Percentiles rank a stretch among this genome's conserved stretches.
These are phyloP conservation scores for Aegilops bicornis DNA, from an alignment of 176 grass and related monocot genomes.

Conservation along the genomic window DNA sequence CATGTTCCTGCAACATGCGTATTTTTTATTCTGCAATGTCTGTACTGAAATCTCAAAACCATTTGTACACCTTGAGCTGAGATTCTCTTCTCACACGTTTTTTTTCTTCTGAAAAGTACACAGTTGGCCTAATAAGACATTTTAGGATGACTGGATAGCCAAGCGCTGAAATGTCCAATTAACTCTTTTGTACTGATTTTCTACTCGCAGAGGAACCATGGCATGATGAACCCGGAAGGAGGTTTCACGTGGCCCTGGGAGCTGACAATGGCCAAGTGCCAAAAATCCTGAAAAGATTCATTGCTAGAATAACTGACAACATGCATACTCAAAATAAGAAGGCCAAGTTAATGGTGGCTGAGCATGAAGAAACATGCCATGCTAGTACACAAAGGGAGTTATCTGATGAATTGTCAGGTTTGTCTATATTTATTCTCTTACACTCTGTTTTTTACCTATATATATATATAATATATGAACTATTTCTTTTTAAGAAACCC, in stretches of 20 bases:
- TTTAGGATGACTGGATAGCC: no score
- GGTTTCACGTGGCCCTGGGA: slow-evolving; percentile 30
- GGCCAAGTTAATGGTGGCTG: slow-evolving; percentile 19
- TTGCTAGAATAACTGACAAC: slow-evolving; percentile 7
- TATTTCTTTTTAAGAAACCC: neutral
- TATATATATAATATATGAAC: neutral
- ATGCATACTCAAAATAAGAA: slow-evolving; percentile 41
- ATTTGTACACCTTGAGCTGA: neutral
- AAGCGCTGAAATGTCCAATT: no score
- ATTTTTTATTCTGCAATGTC: neutral
- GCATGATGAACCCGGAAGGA: slow-evolving; percentile 24
- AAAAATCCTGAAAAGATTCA: neutral
- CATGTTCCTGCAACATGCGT: neutral
- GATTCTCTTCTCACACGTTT: neutral
- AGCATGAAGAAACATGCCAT: slow-evolving; percentile 32
- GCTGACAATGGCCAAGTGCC: slow-evolving; percentile 19
- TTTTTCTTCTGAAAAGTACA: no score
- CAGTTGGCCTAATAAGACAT: no score
- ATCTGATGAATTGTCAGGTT: slow-evolving; percentile 25
- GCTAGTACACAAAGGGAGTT: neutral
- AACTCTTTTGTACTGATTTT: no score
- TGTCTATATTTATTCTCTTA: neutral
- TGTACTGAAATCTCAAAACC: neutral
- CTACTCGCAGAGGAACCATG: slow-evolving; percentile 31
- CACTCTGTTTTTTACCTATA: neutral